phyloP scores from a whole-genome alignment of 179 eudicot genomes.

The Monotropa hypopitys region DNA sequence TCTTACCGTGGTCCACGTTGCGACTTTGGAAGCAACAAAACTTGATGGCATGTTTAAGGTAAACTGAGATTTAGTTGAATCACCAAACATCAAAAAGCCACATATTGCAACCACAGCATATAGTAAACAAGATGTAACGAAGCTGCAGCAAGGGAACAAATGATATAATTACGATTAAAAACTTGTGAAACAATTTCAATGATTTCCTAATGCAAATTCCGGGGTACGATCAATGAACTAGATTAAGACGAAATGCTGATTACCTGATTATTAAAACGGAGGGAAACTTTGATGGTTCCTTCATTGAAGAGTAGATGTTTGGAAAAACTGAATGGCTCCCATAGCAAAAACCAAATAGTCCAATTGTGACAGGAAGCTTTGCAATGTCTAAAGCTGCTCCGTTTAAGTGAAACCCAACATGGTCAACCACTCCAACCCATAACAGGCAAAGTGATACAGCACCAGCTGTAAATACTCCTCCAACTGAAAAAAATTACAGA shows the following conservation, averaged over 20 bases:
- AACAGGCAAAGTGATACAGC: constrained; percentile 37
- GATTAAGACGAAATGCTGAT: neutral
- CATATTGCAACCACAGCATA: constrained; percentile 32
- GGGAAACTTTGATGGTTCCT: constrained; percentile 39
- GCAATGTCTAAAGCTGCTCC: constrained; percentile 31
- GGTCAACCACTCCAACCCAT: constrained; percentile 41
- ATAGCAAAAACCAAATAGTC: constrained; percentile 45
- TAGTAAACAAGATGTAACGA: constrained; percentile 15
- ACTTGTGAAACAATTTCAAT: neutral
- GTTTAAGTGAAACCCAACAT: constrained; percentile 32
- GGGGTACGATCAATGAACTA: neutral
- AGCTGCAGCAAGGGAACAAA: constrained; percentile 24
- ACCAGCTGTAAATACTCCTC: constrained; percentile 39
- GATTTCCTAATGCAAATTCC: neutral
- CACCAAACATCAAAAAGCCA: constrained; percentile 42
- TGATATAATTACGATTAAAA: neutral
- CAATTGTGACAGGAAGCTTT: constrained; percentile 38
- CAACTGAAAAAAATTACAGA: constrained; percentile 20
- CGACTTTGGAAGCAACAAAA: constrained; percentile 27
- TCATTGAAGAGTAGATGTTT: constrained; percentile 49
- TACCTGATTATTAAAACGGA: constrained; percentile 41
- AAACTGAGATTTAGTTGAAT: constrained; percentile 33
- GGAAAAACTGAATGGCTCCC: constrained; percentile 59
- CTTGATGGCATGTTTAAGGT: constrained; percentile 40
- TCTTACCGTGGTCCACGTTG: constrained; percentile 47